phyloP scores from a whole-genome alignment of 257 asterid species.

The Nicotiana tomentosiformis region DNA sequence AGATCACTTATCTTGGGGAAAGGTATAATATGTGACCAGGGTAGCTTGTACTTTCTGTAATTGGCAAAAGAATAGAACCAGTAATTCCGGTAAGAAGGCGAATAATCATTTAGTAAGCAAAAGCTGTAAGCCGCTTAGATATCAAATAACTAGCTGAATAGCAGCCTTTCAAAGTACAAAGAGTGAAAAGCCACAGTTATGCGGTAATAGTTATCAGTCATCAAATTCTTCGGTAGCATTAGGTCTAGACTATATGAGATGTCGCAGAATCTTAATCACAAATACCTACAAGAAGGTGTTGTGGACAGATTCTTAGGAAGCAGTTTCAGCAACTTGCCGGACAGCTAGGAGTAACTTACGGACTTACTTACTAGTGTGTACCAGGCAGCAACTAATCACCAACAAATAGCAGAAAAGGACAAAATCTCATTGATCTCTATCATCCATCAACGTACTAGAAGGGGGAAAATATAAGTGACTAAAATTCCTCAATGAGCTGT shows the following conservation, averaged over 20 bases:
- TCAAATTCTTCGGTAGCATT: neutral
- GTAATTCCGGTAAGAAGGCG: neutral
- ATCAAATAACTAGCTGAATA: neutral
- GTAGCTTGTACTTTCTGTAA: constrained; percentile 91
- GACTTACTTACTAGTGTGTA: neutral
- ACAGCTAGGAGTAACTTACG: neutral
- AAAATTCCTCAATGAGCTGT: neutral
- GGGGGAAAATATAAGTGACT: neutral
- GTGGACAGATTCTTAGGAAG: neutral
- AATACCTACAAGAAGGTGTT: neutral
- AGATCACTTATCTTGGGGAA: constrained; percentile 81
- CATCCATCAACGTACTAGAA: neutral
- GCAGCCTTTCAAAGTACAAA: neutral
- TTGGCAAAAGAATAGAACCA: constrained; percentile 14
- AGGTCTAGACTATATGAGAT: neutral
- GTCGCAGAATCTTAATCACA: neutral
- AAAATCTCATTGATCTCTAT: neutral
- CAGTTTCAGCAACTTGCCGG: neutral
- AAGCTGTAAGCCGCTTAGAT: neutral
- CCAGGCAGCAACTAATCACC: neutral
- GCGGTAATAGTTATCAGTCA: neutral
- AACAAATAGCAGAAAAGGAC: neutral
- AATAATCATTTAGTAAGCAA: neutral
- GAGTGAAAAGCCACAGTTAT: neutral
- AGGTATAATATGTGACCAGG: constrained; percentile 81